Evolutionary conservation across 768 basidiomycete genomes (phyloP), one percentile per base, ranked within the genome.

Genomic region (Auricularia heimuer): DNA sequence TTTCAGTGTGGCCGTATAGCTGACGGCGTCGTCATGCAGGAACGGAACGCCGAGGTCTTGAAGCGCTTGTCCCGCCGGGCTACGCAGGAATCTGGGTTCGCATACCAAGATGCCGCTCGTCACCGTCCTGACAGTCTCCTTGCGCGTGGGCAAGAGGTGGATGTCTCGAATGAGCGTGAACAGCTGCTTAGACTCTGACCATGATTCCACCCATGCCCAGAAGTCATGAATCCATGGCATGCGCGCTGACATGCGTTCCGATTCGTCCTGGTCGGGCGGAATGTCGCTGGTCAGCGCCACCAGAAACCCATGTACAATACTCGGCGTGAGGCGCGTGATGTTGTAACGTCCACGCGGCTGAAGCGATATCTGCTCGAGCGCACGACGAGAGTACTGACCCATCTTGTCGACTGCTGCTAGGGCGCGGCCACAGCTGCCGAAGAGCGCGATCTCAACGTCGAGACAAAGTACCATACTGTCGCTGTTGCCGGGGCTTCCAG

Each of bases 131-230:
- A 61, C 2, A 54, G 47, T 29, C 4, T 75, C 74, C 4, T 68
- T 65, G 16, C 68, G 69, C 0, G 77, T 75, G 1, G 80, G 80
- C 4, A 81, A 69, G 11, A 80, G 67, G 36, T 68, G 71, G 1
- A 75, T 63, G 1, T 68, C 37, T 2, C 64, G 44, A 39, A 78
- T 69, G 12, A 64, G 66, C 0, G 68, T 62, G 44, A 75, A 73
- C 0, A 78, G 64, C 6, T 68, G 63, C 1, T 68, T 65, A 18
- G 66, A 68, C 12, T 60, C 64, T 0, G 61, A 18, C 71, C 74
- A 79, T 0, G 45, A 65, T 4, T 66, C 69, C 56, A 79, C 62
- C 82, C 81, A 83, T 2, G 62, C 51, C 82, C 82, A 83, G 65
- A 82, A 82, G 1, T 63, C 61, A 1, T 73, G 69, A n/a, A 81